Conservation (phyloP, 164 flowering plant species). For the Vitis amurensis region DNA sequence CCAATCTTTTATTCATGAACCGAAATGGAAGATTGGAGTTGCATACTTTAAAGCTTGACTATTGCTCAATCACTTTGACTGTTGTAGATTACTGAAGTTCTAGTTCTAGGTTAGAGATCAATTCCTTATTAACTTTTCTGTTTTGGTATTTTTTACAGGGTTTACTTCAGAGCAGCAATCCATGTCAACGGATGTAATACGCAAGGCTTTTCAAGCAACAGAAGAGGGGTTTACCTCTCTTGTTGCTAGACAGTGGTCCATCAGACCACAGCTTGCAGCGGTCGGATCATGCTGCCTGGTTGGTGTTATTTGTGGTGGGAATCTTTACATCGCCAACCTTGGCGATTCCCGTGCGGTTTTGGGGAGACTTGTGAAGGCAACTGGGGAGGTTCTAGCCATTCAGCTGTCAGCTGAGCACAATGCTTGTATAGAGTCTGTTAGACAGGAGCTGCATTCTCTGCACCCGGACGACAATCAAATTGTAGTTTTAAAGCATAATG, state of each 20-base stretch:
- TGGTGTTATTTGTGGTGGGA: constrained; percentile 56
- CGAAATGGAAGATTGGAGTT: no score
- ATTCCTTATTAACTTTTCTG: neutral
- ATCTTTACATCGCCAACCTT: constrained; percentile 57
- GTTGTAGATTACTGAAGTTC: neutral
- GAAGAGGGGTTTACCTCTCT: constrained; percentile 66
- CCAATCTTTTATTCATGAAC: no score
- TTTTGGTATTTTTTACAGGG: constrained; percentile 32
- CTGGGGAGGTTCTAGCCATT: constrained; percentile 49
- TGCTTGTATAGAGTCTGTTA: constrained; percentile 54
- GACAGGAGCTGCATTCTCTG: constrained; percentile 51
- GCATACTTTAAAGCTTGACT: no score
- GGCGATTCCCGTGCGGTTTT: constrained; percentile 75
- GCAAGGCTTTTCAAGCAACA: constrained; percentile 64
- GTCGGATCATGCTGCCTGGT: constrained; percentile 73
- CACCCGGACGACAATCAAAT: constrained; percentile 69
- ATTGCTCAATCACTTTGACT: neutral
- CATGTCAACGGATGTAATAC: constrained; percentile 55
- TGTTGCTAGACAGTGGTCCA: constrained; percentile 57
- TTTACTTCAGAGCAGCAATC: constrained; percentile 49
- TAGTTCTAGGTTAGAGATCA: no score
- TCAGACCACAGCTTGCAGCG: constrained; percentile 68
- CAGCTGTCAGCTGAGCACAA: constrained; percentile 63
- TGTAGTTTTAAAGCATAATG: constrained; percentile 66
- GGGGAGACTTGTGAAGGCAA: constrained; percentile 57